Conservation (phyloP, 2,329 filamentous ascomycete species). For the Alternaria novae-zelandiae region DNA sequence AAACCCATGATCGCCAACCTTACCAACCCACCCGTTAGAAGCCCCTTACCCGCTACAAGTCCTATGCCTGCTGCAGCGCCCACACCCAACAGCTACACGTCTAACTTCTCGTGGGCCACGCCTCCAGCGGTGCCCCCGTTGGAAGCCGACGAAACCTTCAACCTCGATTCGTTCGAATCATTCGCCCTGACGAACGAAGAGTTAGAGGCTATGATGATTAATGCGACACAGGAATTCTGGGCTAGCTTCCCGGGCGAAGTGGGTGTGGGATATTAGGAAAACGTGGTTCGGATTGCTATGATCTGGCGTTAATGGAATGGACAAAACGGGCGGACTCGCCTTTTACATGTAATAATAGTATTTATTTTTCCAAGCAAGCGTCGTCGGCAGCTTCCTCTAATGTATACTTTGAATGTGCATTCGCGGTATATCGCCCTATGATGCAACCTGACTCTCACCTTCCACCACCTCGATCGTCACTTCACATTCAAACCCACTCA, state of each 20-base stretch:
- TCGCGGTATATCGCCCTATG: neutral
- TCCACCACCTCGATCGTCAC: neutral
- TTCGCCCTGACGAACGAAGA: conserved; percentile 45
- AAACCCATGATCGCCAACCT: conserved; percentile 12
- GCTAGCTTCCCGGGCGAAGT: conserved; percentile 49
- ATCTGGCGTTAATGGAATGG: neutral
- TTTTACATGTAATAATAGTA: neutral
- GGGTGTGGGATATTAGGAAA: conserved; percentile 34
- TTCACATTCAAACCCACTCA: neutral
- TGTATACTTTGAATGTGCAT: neutral
- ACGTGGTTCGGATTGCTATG: neutral
- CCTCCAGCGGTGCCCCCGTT: conserved; percentile 32
- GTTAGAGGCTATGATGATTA: conserved; percentile 48
- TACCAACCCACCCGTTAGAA: conserved; percentile 17
- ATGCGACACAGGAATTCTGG: conserved; percentile 50
- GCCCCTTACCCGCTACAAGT: conserved; percentile 19
- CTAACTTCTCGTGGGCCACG: conserved; percentile 29
- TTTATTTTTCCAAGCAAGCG: neutral
- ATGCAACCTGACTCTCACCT: neutral
- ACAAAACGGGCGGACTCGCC: neutral
- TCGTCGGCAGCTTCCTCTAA: neutral
- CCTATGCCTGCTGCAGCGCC: conserved; percentile 29
- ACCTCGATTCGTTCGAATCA: conserved; percentile 39
- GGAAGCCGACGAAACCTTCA: conserved; percentile 42
- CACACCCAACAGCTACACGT: conserved; percentile 31